These are phyloP conservation scores for Boletellus ananas DNA, from an alignment of 768 basidiomycete genomes.

Conservation along the genomic window DNA sequence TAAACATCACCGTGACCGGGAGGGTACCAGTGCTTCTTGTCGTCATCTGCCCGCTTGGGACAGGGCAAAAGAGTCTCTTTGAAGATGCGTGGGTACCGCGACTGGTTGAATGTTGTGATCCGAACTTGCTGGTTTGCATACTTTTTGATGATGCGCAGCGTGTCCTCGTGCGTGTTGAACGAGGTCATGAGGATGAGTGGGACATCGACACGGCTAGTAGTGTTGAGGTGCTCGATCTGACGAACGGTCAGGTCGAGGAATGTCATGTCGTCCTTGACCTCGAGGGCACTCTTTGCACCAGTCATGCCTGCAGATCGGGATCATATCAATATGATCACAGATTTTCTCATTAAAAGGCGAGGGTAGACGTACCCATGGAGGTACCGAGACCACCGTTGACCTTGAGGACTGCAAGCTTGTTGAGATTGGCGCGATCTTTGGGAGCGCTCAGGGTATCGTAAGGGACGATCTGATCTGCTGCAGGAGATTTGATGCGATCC, in stretches of 20 bases:
- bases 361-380: conserved; percentile 45
- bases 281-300: conserved; percentile 68
- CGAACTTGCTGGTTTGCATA: conserved; percentile 76
- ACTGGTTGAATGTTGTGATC: conserved; percentile 70
- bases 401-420: conserved; percentile 74
- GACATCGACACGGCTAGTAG: conserved; percentile 57
- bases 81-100: conserved; percentile 69
- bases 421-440: conserved; percentile 46
- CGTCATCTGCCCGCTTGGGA: conserved; percentile 51
- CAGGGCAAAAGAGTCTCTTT: conserved; percentile 65
- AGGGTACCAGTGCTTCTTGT: conserved; percentile 74
- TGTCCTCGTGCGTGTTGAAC: conserved; percentile 79
- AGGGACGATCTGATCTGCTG: conserved; percentile 57
- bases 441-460: conserved; percentile 51
- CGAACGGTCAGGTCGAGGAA: conserved; percentile 65
- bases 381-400: conserved; percentile 75
- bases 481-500: conserved; percentile 58
- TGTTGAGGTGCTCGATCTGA: conserved; percentile 70
- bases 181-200: conserved; percentile 81
- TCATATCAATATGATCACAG: not conserved
- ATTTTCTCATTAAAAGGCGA: not conserved
- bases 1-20: conserved; percentile 76
- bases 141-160: conserved; percentile 74
- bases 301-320: conserved; percentile 40
- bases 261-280: conserved; percentile 70